Evolutionary conservation across 2,329 filamentous ascomycete species (phyloP).

Genomic region (Ophiocordyceps australis): DNA sequence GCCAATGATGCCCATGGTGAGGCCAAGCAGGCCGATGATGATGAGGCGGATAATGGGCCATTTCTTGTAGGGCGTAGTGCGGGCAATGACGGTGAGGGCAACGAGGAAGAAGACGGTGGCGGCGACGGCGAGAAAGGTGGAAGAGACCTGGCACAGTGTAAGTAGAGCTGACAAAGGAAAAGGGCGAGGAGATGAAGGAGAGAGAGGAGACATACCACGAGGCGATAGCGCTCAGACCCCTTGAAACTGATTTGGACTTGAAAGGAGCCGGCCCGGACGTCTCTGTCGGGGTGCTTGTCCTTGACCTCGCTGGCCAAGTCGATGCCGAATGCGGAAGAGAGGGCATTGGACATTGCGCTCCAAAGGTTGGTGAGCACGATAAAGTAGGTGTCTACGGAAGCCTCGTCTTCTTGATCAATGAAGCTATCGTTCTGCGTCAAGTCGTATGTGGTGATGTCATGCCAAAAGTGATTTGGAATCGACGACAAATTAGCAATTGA

Average conservation of each 20-base stretch:
- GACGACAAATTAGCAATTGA: slow-evolving; percentile 10
- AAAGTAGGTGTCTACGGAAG: neutral
- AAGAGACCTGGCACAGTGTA: slow-evolving; percentile 10
- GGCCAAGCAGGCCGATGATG: slow-evolving; percentile 11
- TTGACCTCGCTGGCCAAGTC: slow-evolving; percentile 9
- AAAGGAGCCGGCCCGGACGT: slow-evolving; percentile 1
- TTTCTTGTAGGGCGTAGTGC: slow-evolving; percentile 10
- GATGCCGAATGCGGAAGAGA: slow-evolving; percentile 13
- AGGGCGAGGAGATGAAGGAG: neutral
- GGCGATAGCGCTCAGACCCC: slow-evolving; percentile 1
- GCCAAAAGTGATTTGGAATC: slow-evolving; percentile 11
- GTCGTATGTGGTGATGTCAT: too few relatives aligned
- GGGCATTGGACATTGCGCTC: slow-evolving; percentile 7
- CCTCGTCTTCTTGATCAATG: neutral
- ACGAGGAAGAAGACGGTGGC: slow-evolving; percentile 13
- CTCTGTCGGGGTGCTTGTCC: slow-evolving; percentile 2
- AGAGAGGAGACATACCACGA: neutral
- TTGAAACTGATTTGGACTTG: neutral
- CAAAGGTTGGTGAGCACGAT: slow-evolving; percentile 3
- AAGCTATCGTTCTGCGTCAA: too few relatives aligned
- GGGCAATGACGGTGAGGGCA: slow-evolving; percentile 11
- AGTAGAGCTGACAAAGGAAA: too few relatives aligned
- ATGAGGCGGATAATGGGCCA: slow-evolving; percentile 13
- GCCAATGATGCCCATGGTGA: slow-evolving; percentile 11
- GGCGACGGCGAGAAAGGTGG: slow-evolving; percentile 14